Base-by-base conservation (phyloP, 2,329 filamentous ascomycete species). In the Hypocreales sp. region DNA sequence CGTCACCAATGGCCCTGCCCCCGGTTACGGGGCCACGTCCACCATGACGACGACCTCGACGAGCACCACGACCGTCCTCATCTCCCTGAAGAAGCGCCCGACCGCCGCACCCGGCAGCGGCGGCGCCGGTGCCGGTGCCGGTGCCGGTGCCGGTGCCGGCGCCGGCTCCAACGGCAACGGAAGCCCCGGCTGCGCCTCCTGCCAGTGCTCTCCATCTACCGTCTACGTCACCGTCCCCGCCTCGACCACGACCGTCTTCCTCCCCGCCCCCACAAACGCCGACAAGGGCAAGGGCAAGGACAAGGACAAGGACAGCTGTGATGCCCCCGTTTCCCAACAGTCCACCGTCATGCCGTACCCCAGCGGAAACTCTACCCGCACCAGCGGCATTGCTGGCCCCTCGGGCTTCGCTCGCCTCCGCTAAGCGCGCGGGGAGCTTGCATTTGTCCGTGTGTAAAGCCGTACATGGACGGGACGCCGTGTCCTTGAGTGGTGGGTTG, bases 271-370 rank as follows among this genome's bases (percentile, higher is more conserved):
- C 7, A 33, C 33, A 22, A 28, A 42, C 2, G 38, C 37, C 20
- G 34, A 33, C 29, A 40, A n/a, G n/a, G n/a, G n/a, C n/a, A n/a
- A n/a, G n/a, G n/a, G n/a, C n/a, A n/a, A n/a, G n/a, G n/a, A n/a
- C n/a, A n/a, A n/a, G n/a, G n/a, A n/a, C n/a, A n/a, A n/a, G n/a
- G n/a, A n/a, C n/a, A n/a, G n/a, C n/a, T 31, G 10, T 22, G 22
- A 18, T 32, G 33, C 30, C 27, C 25, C 24, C 19, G 40, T 45
- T 27, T 45, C 45, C 32, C 32, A 40, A 20, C 36, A 44, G 36
- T 36, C 41, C 20, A 48, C 46, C 20, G 47, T 53, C 32, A 41
- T 56, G 33, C 58, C 58, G 36, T 58, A 50, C 49, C 58, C 58
- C 26, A 46, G 42, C 27, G 44, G 44, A 35, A 55, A 55, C 48